Evolutionary conservation across 2,329 filamentous ascomycete genomes (phyloP).

Genomic region (Exutisphaerella laricina): DNA sequence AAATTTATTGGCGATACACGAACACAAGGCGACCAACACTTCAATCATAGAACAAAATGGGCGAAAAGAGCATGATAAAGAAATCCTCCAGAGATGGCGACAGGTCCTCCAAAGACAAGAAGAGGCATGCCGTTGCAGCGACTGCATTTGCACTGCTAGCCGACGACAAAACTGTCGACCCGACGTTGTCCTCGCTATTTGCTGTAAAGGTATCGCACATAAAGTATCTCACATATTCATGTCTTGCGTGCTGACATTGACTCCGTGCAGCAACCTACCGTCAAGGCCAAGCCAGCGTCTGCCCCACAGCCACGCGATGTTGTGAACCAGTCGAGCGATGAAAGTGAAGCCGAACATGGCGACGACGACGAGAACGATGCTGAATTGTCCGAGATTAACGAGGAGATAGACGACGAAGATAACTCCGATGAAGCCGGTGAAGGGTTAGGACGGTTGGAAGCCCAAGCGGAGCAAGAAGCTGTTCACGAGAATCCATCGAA

Average conservation of each 20-base stretch:
- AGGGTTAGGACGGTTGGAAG: too few relatives aligned
- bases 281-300: slow-evolving; percentile 20
- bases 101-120: slow-evolving; percentile 8
- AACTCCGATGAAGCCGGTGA: slow-evolving; percentile 21
- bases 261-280: slow-evolving; percentile 33
- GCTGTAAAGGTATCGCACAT: slow-evolving; percentile 33
- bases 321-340: slow-evolving; percentile 5
- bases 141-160: slow-evolving; percentile 26
- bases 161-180: slow-evolving; percentile 38
- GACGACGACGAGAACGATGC: slow-evolving; percentile 32
- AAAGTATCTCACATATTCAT: slow-evolving; percentile 25
- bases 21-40: too few relatives aligned
- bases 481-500: too few relatives aligned
- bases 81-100: slow-evolving; percentile 11
- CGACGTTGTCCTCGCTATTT: slow-evolving; percentile 45
- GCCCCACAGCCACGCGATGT: slow-evolving; percentile 33
- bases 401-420: slow-evolving; percentile 11
- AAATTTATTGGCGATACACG: too few relatives aligned
- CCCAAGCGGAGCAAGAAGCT: too few relatives aligned
- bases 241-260: slow-evolving; percentile 28
- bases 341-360: slow-evolving; percentile 31
- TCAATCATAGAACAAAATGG: too few relatives aligned
- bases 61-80: too few relatives aligned
- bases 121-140: slow-evolving; percentile 12
- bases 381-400: slow-evolving; percentile 19